Evolutionary conservation across 345 rosid genomes (phyloP).

Genomic region (Moricandia moricandioides): DNA sequence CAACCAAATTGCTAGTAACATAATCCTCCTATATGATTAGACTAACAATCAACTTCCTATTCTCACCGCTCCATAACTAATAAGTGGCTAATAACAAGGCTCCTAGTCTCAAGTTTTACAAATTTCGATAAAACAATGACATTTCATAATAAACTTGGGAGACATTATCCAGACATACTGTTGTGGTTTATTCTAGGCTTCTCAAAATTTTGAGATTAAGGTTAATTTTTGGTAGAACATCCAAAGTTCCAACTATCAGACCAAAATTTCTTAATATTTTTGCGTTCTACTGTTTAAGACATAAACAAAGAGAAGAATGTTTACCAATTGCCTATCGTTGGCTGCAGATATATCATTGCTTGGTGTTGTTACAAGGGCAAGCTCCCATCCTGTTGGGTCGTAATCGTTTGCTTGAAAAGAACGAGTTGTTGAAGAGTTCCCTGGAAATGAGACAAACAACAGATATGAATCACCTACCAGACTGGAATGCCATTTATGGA

Average conservation of each 20-base stretch:
- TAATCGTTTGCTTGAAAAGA: slow-evolving; percentile 59
- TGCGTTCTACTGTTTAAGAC: background rate
- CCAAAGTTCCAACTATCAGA: background rate
- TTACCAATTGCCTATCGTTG: slow-evolving; percentile 87
- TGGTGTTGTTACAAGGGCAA: slow-evolving; percentile 84
- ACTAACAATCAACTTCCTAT: too few species aligned
- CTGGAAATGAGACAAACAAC: background rate
- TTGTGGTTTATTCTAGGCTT: too few species aligned
- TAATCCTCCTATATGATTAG: too few species aligned
- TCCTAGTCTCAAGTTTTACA: too few species aligned
- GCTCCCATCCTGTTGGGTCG: slow-evolving; percentile 97
- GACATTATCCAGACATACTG: too few species aligned
- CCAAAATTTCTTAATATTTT: background rate
- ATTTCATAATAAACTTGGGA: too few species aligned
- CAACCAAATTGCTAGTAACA: background rate
- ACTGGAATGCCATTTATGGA: background rate
- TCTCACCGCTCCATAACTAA: too few species aligned
- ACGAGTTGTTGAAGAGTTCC: slow-evolving; percentile 44
- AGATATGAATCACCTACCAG: background rate
- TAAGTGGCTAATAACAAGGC: too few species aligned
- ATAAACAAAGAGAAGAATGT: slow-evolving; percentile 6
- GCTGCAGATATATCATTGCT: slow-evolving; percentile 68
- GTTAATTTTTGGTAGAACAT: too few species aligned
- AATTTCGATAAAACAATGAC: too few species aligned
- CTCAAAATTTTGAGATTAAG: too few species aligned